phyloP scores from a whole-genome alignment of 2,329 filamentous ascomycete genomes.

The Beauveria pseudobassiana region DNA sequence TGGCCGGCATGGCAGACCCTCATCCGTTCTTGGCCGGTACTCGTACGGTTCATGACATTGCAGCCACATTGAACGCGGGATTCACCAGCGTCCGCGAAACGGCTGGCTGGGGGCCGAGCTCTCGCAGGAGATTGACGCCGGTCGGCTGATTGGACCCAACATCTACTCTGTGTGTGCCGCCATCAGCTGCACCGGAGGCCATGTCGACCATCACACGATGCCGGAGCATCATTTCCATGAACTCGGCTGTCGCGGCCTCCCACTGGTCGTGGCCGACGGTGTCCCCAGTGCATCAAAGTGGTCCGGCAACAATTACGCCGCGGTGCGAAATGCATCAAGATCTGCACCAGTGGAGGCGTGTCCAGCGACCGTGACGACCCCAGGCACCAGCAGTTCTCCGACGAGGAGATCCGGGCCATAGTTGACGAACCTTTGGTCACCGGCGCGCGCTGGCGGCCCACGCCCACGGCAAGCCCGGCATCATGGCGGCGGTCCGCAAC shows the following conservation, averaged over 20 bases:
- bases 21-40: too few relatives aligned
- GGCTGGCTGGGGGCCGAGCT: background rate
- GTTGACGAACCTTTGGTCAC: too few relatives aligned
- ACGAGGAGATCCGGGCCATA: slow-evolving; percentile 18
- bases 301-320: slow-evolving; percentile 33
- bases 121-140: background rate
- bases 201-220: too few relatives aligned
- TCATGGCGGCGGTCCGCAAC: slow-evolving; percentile 28
- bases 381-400: background rate
- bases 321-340: slow-evolving; percentile 15
- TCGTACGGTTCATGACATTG: background rate
- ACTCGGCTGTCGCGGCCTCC: too few relatives aligned
- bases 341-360: background rate
- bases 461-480: slow-evolving; percentile 33
- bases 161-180: too few relatives aligned
- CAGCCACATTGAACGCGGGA: background rate
- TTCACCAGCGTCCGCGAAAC: background rate
- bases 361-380: background rate
- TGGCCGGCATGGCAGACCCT: too few relatives aligned
- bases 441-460: slow-evolving; percentile 31
- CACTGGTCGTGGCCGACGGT: slow-evolving; percentile 25
- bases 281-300: slow-evolving; percentile 30
- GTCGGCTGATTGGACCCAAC: background rate
- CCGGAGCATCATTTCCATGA: too few relatives aligned
- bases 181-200: too few relatives aligned